These are phyloP conservation scores for Amaranthus tricolor DNA, from an alignment of 179 eudicot species.

Conservation along the genomic window DNA sequence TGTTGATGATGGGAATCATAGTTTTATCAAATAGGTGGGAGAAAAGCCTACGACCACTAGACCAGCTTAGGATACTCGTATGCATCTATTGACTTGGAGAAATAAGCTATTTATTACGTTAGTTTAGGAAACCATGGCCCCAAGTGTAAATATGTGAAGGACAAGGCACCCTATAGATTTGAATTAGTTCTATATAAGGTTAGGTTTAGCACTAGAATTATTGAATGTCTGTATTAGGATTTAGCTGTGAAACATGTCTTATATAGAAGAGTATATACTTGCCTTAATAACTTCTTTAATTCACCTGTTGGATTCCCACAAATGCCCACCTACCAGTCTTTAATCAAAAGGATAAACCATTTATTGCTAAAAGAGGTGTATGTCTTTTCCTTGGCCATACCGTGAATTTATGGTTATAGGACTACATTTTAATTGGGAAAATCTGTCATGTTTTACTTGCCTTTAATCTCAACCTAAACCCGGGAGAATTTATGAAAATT, in stretches of 20 bases:
- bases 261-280: neutral
- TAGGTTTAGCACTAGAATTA: neutral
- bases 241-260: neutral
- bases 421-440: neutral
- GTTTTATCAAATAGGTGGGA: no score
- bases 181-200: neutral
- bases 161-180: neutral
- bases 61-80: no score
- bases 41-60: no score
- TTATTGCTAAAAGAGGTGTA: neutral
- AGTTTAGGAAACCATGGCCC: neutral
- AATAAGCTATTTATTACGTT: neutral
- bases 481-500: neutral
- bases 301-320: constrained; percentile 7
- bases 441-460: neutral
- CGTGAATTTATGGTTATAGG: neutral
- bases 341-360: neutral
- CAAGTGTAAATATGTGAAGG: neutral
- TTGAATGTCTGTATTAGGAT: neutral
- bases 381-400: constrained; percentile 8
- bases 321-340: constrained; percentile 7
- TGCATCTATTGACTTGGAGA: no score
- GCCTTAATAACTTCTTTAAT: neutral
- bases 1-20: no score
- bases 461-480: neutral